Conservation (phyloP, 2,329 filamentous ascomycete genomes). For the Botrytis medusae region DNA sequence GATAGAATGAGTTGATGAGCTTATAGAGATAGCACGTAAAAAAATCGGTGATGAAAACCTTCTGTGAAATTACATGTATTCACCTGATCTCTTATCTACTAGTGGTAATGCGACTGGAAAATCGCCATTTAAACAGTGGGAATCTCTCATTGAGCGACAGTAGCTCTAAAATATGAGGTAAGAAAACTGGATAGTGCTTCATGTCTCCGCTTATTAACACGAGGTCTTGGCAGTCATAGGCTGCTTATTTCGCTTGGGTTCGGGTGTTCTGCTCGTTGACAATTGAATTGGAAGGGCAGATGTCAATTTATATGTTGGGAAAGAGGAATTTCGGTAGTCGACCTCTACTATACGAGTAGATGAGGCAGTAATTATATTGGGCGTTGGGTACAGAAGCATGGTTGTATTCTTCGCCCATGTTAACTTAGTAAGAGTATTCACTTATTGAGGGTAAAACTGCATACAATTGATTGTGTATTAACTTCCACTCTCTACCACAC, state of each 20-base stretch:
- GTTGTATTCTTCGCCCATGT: background rate
- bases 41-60: background rate
- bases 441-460: background rate
- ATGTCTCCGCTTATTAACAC: background rate
- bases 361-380: no score
- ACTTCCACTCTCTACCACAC: background rate
- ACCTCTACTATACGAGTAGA: background rate
- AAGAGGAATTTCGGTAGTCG: rapidly evolving
- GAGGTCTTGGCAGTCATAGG: background rate
- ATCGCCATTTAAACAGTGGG: background rate
- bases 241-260: no score
- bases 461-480: rapidly evolving
- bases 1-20: background rate
- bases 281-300: background rate
- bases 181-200: background rate
- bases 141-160: background rate
- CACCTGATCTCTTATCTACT: no score
- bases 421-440: background rate
- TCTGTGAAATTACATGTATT: no score
- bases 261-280: background rate
- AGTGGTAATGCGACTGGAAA: background rate
- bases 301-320: background rate
- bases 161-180: background rate
- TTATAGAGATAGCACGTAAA: rapidly evolving
- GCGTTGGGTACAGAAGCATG: background rate